phyloP scores from a whole-genome alignment of 1,139 yeast genomes.

The Sugiyamaella xylanicola region DNA sequence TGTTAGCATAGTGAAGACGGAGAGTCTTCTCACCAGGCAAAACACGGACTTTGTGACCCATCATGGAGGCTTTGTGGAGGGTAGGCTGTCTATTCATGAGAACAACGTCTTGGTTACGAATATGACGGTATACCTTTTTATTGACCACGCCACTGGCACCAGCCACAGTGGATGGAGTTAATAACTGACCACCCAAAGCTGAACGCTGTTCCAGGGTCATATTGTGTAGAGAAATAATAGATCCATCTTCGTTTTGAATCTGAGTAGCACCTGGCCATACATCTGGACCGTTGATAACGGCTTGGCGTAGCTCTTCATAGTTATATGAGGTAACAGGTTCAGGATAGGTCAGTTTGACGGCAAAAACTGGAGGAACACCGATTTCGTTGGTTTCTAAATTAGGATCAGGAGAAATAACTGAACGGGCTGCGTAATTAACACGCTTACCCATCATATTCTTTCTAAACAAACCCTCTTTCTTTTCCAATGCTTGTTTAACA shows the following conservation, averaged over 20 bases:
- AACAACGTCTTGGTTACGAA: constrained; percentile 92
- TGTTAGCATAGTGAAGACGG: constrained; percentile 96
- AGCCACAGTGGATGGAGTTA: constrained; percentile 72
- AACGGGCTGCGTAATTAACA: constrained; percentile 97
- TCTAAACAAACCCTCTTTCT: constrained; percentile 97
- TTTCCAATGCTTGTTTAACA: constrained; percentile 94
- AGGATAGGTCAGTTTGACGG: constrained; percentile 91
- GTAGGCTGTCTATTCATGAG: constrained; percentile 99
- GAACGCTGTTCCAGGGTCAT: constrained; percentile 94
- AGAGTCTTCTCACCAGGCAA: constrained; percentile 96
- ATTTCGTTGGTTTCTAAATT: constrained; percentile 96
- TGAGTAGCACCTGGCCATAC: constrained; percentile 99
- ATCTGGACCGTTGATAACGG: constrained; percentile 96
- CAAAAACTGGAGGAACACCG: constrained; percentile 99
- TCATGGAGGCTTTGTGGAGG: constrained; percentile 98
- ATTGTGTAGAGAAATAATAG: constrained; percentile 75
- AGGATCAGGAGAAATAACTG: constrained; percentile 99
- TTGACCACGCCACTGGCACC: constrained; percentile 58
- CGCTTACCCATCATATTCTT: constrained; percentile 99
- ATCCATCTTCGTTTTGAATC: constrained; percentile 96
- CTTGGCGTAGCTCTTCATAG: constrained; percentile 86
- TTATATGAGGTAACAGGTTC: constrained; percentile 98
- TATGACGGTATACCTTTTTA: constrained; percentile 93
- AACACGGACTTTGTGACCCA: constrained; percentile 98
- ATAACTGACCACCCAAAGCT: constrained; percentile 91